Percentiles rank a stretch among this genome's conserved stretches.
Evolutionary conservation across 2,329 filamentous ascomycete genomes (phyloP).

Genomic region (Alternaria triticina): DNA sequence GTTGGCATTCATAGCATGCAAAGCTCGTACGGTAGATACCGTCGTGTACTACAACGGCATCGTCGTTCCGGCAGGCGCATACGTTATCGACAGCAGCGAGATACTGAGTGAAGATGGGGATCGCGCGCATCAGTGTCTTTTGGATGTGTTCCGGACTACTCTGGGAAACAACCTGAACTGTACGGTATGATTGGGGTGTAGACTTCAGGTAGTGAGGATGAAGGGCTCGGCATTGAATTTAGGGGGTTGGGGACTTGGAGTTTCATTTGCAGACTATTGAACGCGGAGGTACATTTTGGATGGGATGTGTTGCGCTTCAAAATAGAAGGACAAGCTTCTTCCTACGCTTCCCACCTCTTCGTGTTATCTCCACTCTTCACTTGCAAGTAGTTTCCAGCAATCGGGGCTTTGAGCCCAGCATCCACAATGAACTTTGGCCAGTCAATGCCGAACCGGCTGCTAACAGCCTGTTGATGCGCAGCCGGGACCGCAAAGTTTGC

Average conservation of each 20-base stretch:
- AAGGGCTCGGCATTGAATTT: not conserved
- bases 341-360: constrained; percentile 12
- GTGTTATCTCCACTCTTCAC: constrained; percentile 36
- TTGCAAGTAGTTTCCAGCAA: constrained; percentile 32
- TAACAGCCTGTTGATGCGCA: constrained; percentile 26
- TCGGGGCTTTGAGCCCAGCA: constrained; percentile 27
- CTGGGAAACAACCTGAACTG: constrained; percentile 2
- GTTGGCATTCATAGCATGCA: not conserved
- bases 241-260: not conserved
- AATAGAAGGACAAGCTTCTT: not conserved
- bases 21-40: not conserved
- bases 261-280: not conserved
- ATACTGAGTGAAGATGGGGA: not conserved
- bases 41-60: constrained; percentile 2
- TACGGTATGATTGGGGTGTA: not conserved
- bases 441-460: constrained; percentile 26
- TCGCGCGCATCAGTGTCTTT: not conserved
- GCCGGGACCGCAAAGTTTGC: constrained; percentile 32
- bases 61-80: not conserved
- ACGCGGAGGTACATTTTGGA: not conserved
- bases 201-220: not conserved
- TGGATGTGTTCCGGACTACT: not conserved
- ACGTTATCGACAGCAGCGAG: constrained; percentile 7
- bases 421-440: constrained; percentile 29
- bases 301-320: not conserved